Evolutionary conservation across 176 grass and related monocot genomes (phyloP).

Genomic region (Oryza meyeriana): DNA sequence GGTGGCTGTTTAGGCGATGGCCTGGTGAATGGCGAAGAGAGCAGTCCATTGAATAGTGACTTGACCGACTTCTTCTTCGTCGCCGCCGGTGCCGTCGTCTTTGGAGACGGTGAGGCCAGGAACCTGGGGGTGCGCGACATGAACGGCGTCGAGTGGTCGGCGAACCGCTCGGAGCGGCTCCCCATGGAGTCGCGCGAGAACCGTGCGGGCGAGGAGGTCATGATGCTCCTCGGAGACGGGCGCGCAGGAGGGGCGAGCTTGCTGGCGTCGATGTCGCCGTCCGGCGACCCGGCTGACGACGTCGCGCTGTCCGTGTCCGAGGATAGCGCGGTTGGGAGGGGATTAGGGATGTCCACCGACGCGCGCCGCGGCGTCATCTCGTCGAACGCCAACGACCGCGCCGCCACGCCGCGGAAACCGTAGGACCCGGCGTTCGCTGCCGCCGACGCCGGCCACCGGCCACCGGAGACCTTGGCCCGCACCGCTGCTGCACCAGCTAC

Average conservation of each 20-base stretch:
- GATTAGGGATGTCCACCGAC: conserved; percentile 42
- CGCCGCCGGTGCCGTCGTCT: not conserved
- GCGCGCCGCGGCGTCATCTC: conserved; percentile 15
- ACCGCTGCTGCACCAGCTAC: not conserved
- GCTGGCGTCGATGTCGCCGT: not conserved
- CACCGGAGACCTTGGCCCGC: conserved; percentile 11
- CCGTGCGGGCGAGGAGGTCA: not conserved
- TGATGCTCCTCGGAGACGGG: conserved; percentile 14
- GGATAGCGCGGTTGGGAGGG: conserved; percentile 2
- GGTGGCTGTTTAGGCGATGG: not conserved
- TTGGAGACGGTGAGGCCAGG: conserved; percentile 13
- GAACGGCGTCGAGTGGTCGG: not conserved
- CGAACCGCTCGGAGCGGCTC: conserved; percentile 16
- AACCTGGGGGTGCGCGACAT: not conserved
- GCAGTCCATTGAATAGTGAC: conserved; percentile 17
- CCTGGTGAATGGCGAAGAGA: conserved; percentile 16
- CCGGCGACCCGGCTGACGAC: conserved; percentile 41
- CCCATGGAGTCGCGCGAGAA: conserved; percentile 23
- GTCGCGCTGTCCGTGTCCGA: conserved; percentile 57
- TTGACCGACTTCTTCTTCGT: not conserved
- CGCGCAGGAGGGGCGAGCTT: not conserved
- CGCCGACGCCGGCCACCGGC: conserved; percentile 39
- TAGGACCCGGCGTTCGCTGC: conserved; percentile 8
- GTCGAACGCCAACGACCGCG: conserved; percentile 35
- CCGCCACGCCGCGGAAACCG: not conserved